phyloP scores from a whole-genome alignment of 1,284 basidiomycete genomes.

The Mycosarcoma mackinlayi region DNA sequence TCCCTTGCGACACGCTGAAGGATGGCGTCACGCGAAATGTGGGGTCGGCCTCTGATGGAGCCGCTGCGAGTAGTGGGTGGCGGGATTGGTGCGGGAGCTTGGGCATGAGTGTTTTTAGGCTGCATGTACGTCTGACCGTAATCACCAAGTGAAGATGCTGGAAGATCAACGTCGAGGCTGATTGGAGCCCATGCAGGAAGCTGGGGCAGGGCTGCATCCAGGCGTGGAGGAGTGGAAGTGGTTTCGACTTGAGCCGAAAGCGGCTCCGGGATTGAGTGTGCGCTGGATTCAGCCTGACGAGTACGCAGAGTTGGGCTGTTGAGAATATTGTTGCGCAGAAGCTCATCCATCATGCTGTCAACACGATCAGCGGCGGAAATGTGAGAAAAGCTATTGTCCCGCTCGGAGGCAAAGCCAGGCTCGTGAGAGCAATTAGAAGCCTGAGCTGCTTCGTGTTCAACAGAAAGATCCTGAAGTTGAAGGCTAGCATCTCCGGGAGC shows the following conservation, averaged over 20 bases:
- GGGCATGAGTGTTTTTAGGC: conserved; percentile 16
- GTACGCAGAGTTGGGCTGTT: conserved; percentile 35
- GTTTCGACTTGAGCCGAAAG: conserved; percentile 14
- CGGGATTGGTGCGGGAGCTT: conserved; percentile 4
- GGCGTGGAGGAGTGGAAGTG: background rate
- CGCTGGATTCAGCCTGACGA: conserved; percentile 7
- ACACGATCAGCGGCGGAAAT: conserved; percentile 58
- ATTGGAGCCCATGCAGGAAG: conserved; percentile 65
- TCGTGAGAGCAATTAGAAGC: conserved; percentile 19
- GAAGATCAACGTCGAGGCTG: conserved; percentile 35
- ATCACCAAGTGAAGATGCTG: conserved; percentile 18
- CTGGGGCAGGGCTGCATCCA: conserved; percentile 37
- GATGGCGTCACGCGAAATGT: conserved; percentile 65
- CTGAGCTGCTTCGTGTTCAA: conserved; percentile 24
- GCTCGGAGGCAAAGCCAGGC: conserved; percentile 14
- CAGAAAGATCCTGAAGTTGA: conserved; percentile 26
- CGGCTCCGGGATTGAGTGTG: conserved; percentile 4
- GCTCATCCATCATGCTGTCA: conserved; percentile 64
- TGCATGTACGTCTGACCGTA: conserved; percentile 24
- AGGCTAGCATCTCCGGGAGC: conserved; percentile 7
- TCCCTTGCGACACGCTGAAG: conserved; percentile 60
- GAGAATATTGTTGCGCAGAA: conserved; percentile 59
- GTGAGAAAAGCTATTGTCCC: conserved; percentile 45
- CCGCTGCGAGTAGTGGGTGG: conserved; percentile 18
- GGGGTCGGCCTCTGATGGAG: conserved; percentile 49